Base-by-base conservation (phyloP, 164 flowering plant species). In the Warburgia ugandensis region DNA sequence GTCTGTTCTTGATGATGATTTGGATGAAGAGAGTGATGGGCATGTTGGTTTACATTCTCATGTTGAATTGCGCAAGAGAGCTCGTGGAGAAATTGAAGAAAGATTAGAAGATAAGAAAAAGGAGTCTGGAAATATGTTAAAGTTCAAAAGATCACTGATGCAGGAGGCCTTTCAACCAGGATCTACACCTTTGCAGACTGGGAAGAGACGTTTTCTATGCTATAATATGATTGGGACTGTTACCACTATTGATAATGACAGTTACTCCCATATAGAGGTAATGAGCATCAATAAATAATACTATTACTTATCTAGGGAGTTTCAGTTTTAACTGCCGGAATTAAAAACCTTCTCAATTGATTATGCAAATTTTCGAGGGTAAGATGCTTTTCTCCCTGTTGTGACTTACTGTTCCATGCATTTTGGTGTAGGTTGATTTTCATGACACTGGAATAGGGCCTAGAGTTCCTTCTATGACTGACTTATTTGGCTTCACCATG, bases 81-180 rank as follows among this genome's bases (percentile, higher is more conserved):
- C 66, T 48, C 62, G 68, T 51, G 57, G 13, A 27, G 48, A 21
- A 56, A 64, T 48, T 38, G 78, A 75, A 63, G 75, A 80, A 43
- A 48, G 46, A 14, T 32, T 48, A 2, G 65, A 54, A 30, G 67
- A 58, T 38, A 68, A 44, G 20, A 64, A 57, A 56, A 77, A 67
- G 39, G 68, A 48, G 30, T 7, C 29, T 35, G 67, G 60, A 56
- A 69, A 64, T 52, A 59, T 16, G 17, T 33, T 50, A 36, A 39
- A 44, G 51, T 38, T 69, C 45, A 63, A 36, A 29, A 68, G 63
- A 55, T 19, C 69, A 37, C 80, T 75, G 52, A 67, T 86, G 88
- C 99, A 86, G 63, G 85, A 72, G 47, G 73, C 95, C 38, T 86
- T 94, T 73, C 99, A 94, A 70, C 85, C 99, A 40, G 95, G 99